Conservation (phyloP, 169 alveolate genomes). For the Plasmodium inui region DNA sequence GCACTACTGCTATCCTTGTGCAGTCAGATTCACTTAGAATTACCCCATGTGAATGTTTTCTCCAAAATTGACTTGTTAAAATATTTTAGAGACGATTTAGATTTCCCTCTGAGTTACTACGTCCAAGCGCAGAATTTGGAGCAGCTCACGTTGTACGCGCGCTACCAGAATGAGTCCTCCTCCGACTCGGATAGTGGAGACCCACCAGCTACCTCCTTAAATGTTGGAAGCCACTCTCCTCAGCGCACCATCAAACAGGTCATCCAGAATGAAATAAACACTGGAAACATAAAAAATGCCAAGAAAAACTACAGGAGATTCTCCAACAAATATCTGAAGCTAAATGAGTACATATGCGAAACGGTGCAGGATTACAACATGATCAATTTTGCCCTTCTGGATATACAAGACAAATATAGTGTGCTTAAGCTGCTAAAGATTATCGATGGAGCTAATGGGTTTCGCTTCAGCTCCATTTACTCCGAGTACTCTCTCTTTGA, state of each 20-base stretch:
- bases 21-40: slow-evolving; percentile 94
- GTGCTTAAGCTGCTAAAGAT: slow-evolving; percentile 83
- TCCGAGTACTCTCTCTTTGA: slow-evolving; percentile 70
- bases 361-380: slow-evolving; percentile 81
- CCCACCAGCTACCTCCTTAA: not conserved
- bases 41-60: slow-evolving; percentile 95
- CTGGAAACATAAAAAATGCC: slow-evolving; percentile 18
- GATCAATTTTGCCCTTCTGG: slow-evolving; percentile 87
- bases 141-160: slow-evolving; percentile 52
- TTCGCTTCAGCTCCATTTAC: slow-evolving; percentile 74
- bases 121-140: slow-evolving; percentile 62
- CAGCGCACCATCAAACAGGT: not conserved
- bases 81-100: slow-evolving; percentile 83
- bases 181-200: slow-evolving; percentile 21
- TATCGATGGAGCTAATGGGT: slow-evolving; percentile 91
- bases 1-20: slow-evolving; percentile 93
- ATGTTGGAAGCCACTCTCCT: not conserved
- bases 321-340: slow-evolving; percentile 79
- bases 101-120: slow-evolving; percentile 62
- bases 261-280: slow-evolving; percentile 5
- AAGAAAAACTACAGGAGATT: slow-evolving; percentile 47
- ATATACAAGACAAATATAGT: slow-evolving; percentile 87
- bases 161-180: slow-evolving; percentile 49
- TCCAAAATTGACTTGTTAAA: slow-evolving; percentile 91
- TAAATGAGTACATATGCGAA: slow-evolving; percentile 81